phyloP scores from a whole-genome alignment of 2,329 filamentous ascomycete genomes.

The Alternaria atra region DNA sequence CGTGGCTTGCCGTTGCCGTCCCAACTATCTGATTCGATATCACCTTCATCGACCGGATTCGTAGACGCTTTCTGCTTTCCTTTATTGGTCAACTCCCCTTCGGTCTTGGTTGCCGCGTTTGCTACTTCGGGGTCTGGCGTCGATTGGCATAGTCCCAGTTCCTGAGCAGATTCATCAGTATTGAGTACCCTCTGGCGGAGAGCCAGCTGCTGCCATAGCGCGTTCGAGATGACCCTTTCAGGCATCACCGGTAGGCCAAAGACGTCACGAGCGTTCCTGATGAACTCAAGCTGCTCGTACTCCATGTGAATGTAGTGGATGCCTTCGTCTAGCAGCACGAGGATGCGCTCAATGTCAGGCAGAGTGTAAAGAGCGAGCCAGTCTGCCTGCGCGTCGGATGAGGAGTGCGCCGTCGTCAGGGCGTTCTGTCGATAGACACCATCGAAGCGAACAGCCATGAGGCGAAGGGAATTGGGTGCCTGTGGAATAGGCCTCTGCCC shows the following conservation, averaged over 20 bases:
- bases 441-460: constrained; percentile 64
- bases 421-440: constrained; percentile 60
- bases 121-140: constrained; percentile 49
- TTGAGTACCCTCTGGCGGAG: constrained; percentile 65
- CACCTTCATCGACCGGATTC: constrained; percentile 32
- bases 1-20: constrained; percentile 63
- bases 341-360: constrained; percentile 63
- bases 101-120: constrained; percentile 25
- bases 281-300: constrained; percentile 66
- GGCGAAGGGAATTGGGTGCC: constrained; percentile 57
- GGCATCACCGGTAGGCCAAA: constrained; percentile 65
- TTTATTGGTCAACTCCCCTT: constrained; percentile 46
- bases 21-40: constrained; percentile 61
- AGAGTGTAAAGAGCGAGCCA: constrained; percentile 64
- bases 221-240: constrained; percentile 64
- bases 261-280: constrained; percentile 60
- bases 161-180: constrained; percentile 60
- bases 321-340: constrained; percentile 66
- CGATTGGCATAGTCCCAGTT: constrained; percentile 60
- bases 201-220: constrained; percentile 66
- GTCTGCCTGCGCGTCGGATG: constrained; percentile 56
- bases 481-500: constrained; percentile 55
- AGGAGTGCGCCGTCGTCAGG: constrained; percentile 45
- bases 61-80: constrained; percentile 55
- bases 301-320: constrained; percentile 68